These are phyloP conservation scores for Populus hybrid DNA, from an alignment of 441 rosid species.

Conservation along the genomic window DNA sequence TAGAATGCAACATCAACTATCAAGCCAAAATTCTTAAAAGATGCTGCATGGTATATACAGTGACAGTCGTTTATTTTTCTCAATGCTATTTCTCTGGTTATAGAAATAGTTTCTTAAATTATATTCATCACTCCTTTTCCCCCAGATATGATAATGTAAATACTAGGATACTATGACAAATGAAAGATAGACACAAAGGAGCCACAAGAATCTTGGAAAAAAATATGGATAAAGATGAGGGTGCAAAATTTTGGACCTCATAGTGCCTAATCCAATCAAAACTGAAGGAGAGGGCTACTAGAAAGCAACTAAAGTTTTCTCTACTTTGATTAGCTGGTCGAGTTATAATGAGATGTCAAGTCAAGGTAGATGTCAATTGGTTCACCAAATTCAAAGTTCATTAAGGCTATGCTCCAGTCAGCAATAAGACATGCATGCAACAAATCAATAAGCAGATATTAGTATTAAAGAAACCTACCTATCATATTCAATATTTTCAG, in stretches of 20 bases:
- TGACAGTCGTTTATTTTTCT: neutral
- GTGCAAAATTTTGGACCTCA: neutral
- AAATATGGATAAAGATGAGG: neutral
- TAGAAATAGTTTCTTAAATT: neutral
- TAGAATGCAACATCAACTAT: neutral
- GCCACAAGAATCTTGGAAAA: neutral
- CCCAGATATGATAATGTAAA: neutral
- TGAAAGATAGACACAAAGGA: neutral
- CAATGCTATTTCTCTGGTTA: neutral
- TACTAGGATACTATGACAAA: neutral
- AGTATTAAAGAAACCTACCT: slow-evolving; percentile 36
- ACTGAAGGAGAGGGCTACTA: neutral
- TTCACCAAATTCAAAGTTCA: neutral
- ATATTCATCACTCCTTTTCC: neutral
- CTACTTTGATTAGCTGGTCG: neutral
- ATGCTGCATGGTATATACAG: neutral
- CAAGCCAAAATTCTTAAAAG: neutral
- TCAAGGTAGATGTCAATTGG: neutral
- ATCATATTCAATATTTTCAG: slow-evolving; percentile 86
- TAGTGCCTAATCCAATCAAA: neutral
- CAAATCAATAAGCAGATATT: neutral
- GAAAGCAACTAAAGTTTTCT: neutral
- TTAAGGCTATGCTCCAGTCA: neutral
- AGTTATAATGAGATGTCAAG: too few species aligned
- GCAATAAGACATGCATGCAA: slow-evolving; percentile 1